Base-by-base conservation (phyloP, 2,329 filamentous ascomycete species). In the Colletotrichum acutatum region DNA sequence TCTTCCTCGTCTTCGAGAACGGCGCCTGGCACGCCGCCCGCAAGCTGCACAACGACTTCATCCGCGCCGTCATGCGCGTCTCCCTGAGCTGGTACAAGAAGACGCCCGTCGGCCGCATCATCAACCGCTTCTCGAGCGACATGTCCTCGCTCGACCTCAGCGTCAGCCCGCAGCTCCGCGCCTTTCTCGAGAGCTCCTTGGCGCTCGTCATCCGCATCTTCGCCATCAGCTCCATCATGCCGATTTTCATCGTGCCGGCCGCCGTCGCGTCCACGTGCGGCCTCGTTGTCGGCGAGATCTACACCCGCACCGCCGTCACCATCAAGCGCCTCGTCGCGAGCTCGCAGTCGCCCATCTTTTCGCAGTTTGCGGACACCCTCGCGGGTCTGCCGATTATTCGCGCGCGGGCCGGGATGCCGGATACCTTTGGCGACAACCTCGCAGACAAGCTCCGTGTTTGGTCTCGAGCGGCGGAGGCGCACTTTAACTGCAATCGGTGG, bases 401-500 rank as follows among this genome's bases (percentile, higher is more conserved):
- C 19, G 82, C 82, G 1, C 82, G 84, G 5, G 77, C 78, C 12
- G 81, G 82, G 37, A 84, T 87, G 81, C 80, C 83, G 11, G 76
- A 80, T 14, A 82, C 80, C 3, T 90, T 90, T 67, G 81, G 83
- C 12, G 78, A 84, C 30, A 83, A 87, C 42, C 78, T 90, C n/a
- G 88, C 88, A 1, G 81, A 86, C 32, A 87, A 86, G 75, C 74
- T 90, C 37, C 82, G 86, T 1, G 78, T 84, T 0, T 87, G 85
- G 79, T 83, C 85, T 12, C 83, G 84, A 6, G 82, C 87, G 0
- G 80, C 83, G 0, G 87, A 90, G 76, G 81, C 88, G 1, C 86
- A 84, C 59, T 89, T 84, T 74, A 90, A 89, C 78, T 86, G 86
- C 72, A 90, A 90, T 76, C 85, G 89, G 8, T 90, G 89, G 89